These are phyloP conservation scores for Paraphaeosphaeria sporulosa DNA, from an alignment of 2,329 filamentous ascomycete species.

Conservation along the genomic window DNA sequence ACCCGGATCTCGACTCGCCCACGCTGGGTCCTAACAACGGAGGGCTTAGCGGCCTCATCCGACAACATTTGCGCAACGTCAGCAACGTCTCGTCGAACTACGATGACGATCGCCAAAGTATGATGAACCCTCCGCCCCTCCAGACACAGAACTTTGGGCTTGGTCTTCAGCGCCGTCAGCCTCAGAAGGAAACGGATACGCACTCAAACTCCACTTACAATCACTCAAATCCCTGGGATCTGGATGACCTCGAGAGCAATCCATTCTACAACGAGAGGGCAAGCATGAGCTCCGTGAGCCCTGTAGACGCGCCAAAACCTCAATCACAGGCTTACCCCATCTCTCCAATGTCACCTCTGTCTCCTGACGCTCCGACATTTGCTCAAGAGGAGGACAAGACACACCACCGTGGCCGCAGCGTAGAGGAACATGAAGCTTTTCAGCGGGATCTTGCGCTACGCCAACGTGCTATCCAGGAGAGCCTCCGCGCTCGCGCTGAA, in stretches of 20 bases:
- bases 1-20: conserved; percentile 70
- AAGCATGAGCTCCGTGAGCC: conserved; percentile 46
- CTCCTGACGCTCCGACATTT: conserved; percentile 52
- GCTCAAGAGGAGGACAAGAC: conserved; percentile 54
- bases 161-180: conserved; percentile 36
- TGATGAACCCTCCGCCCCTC: conserved; percentile 56
- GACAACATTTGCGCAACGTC: conserved; percentile 81
- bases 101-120: conserved; percentile 41
- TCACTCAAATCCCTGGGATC: conserved; percentile 63
- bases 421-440: conserved; percentile 72
- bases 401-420: conserved; percentile 59
- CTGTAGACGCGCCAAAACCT: conserved; percentile 37
- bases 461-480: conserved; percentile 75
- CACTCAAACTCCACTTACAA: conserved; percentile 58
- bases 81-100: conserved; percentile 86
- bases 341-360: conserved; percentile 16
- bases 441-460: conserved; percentile 75
- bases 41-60: conserved; percentile 81
- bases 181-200: conserved; percentile 47
- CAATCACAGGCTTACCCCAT: conserved; percentile 21
- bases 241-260: conserved; percentile 58
- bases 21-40: conserved; percentile 72
- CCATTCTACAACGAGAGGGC: conserved; percentile 46
- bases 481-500: conserved; percentile 71
- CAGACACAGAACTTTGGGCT: conserved; percentile 41